Evolutionary conservation across 257 asterid species (phyloP), one percentile per base, ranked within the genome.

Genomic region (Petrea volubilis): DNA sequence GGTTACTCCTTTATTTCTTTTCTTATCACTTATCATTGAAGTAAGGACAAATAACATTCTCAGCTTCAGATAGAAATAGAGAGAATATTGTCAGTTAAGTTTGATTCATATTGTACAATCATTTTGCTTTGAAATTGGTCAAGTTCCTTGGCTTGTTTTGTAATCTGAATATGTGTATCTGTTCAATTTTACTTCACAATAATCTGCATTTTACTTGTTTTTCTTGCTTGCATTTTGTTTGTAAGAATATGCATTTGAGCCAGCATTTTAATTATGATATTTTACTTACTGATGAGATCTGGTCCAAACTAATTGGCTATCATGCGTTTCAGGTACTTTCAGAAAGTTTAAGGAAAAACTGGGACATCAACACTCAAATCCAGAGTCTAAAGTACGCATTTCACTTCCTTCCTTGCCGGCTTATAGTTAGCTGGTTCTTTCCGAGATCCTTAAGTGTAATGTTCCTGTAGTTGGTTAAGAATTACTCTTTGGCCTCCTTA

Each of bases 261-360:
- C 72, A 41, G 73, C 50, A 61, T 68, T 43, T 65, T 58, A 20
- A 17, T 55, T 21, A 3, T 24, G 31, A 20, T 44, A 47, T 59
- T 55, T 69, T 66, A 15, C 14, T 60, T 17, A 1, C 38, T 72
- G 56, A 56, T 52, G 53, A 18, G 18, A 7, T 53, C 18, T 50
- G 38, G 34, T 33, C 34, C 14, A 40, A 24, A 56, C 29, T 64
- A 41, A 78, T 36, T 61, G 24, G 29, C 56, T 24, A 43, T 41
- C 56, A 60, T 53, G 61, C 73, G 67, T 86, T 83, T 67, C 94
- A 94, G 98, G 98, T 71, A 94, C 99, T 64, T 94, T 67, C 81
- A 89, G 86, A 83, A 94, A 91, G 88, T 94, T 86, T 57, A 94
- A 91, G 91, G 98, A 89, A 73, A 89, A 83, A 81, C n/a, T 92